Base-by-base conservation (phyloP, 345 rosid genomes). In the Aurinia saxatilis region DNA sequence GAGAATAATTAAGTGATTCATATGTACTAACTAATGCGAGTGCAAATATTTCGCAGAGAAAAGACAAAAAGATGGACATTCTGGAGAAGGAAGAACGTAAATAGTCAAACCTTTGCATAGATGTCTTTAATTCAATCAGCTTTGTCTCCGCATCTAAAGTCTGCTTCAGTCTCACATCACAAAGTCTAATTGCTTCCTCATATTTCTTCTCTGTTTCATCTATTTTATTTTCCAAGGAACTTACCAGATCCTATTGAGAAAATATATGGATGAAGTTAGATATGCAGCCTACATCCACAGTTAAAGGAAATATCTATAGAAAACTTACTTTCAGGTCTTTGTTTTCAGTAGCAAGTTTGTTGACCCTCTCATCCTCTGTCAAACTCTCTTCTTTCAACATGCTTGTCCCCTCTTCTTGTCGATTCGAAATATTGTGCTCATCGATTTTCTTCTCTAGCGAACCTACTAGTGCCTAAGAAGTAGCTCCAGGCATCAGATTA, bases 181-280 rank as follows among this genome's bases (percentile, higher is more conserved):
- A 78, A 23, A 85, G 73, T 75, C 73, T 85, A 71, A 63, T 87
- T 21, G 88, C 75, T 78, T 90, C 97, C 69, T 81, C 84, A 73
- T 82, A 82, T 71, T 85, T 87, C 64, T 73, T 87, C 84, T 89
- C 95, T 58, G 87, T 81, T 75, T 89, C 95, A 66, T 82, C 89
- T 61, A 87, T 75, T 73, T 80, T 87, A 73, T 76, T 76, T 70
- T 93, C 97, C 67, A 93, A 73, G 8, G 90, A 81, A 70, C 73
- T 75, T 51, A 87, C 83, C 60, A 85, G 68, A 73, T 79, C 81
- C 89, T 86, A 71, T 33, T 54, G 50, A 25, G 52, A 46, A 3
- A 7, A 44, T 50, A 9, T 59, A 64, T 57, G 37, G 35, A 51
- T 42, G 37, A 57, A 56, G 10, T 55, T 31, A 63, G n/a, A 56